These are phyloP conservation scores for Gossypium gossypioides DNA, from an alignment of 441 rosid species.

Conservation along the genomic window DNA sequence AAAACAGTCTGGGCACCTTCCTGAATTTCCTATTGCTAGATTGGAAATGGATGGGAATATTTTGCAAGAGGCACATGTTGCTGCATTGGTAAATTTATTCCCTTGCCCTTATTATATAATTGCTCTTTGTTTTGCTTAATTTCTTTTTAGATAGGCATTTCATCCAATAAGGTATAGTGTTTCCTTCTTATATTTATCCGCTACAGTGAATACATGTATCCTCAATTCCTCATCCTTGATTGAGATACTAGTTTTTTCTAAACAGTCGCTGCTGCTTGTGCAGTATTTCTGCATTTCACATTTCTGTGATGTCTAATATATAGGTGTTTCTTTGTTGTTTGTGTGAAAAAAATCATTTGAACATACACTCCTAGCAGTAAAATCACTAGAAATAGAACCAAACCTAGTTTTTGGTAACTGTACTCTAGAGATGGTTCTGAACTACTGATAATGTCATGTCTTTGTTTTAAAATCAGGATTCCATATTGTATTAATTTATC, in stretches of 20 bases:
- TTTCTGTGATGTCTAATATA: background rate
- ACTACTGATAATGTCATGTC: background rate
- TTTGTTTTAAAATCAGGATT: background rate
- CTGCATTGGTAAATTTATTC: conserved; percentile 23
- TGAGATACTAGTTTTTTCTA: background rate
- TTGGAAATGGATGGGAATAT: conserved; percentile 76
- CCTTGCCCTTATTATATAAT: background rate
- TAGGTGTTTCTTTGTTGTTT: background rate
- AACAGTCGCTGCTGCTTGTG: background rate
- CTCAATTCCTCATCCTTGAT: background rate
- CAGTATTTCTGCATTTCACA: background rate
- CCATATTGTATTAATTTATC: background rate
- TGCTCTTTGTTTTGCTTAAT: background rate
- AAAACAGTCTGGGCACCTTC: conserved; percentile 89
- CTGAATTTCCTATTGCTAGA: conserved; percentile 45
- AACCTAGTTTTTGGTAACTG: background rate
- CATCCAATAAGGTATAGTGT: background rate
- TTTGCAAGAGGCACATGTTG: conserved; percentile 74
- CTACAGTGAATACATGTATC: background rate
- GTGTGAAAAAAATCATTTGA: background rate
- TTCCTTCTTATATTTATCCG: background rate
- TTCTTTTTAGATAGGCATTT: background rate
- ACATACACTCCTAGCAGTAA: background rate
- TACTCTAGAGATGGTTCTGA: background rate
- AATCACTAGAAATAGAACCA: background rate